These are phyloP conservation scores for Colletotrichum nymphaeae DNA, from an alignment of 2,329 filamentous ascomycete species.

Conservation along the genomic window DNA sequence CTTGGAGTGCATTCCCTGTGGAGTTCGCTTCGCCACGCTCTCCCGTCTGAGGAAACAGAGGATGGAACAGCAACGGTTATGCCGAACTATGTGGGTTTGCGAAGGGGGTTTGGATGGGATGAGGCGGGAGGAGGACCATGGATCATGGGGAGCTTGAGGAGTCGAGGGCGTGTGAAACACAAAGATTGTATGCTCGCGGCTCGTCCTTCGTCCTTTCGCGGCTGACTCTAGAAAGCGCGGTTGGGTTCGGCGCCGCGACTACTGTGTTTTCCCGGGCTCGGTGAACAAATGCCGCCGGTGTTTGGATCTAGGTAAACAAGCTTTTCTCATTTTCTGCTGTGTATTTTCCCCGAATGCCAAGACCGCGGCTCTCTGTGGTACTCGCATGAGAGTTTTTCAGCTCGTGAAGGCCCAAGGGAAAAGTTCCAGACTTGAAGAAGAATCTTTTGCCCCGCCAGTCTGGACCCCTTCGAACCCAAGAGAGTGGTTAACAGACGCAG, in stretches of 20 bases:
- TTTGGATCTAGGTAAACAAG: not conserved
- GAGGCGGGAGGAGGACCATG: not conserved
- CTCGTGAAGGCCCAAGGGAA: not conserved
- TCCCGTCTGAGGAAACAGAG: not conserved
- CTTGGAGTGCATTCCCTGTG: not conserved
- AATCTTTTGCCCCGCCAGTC: not conserved
- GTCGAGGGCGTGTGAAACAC: not conserved
- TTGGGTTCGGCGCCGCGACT: not conserved
- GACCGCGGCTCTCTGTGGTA: not conserved
- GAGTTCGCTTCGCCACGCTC: not conserved
- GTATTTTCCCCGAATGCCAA: not conserved
- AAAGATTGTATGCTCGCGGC: not conserved
- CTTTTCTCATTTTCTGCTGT: too few species aligned
- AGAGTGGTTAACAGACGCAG: not conserved
- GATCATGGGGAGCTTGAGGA: not conserved
- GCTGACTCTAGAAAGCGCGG: not conserved
- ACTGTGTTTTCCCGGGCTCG: not conserved
- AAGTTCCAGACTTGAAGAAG: not conserved
- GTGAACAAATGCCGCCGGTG: not conserved
- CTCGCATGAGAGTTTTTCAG: not conserved
- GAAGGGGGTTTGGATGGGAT: not conserved
- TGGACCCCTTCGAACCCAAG: not conserved
- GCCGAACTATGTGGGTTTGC: not conserved
- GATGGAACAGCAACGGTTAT: not conserved
- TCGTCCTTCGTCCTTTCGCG: not conserved